These are phyloP conservation scores for Ceratorhiza oryzae-sativae DNA, from an alignment of 1,284 basidiomycete genomes.

Conservation along the genomic window DNA sequence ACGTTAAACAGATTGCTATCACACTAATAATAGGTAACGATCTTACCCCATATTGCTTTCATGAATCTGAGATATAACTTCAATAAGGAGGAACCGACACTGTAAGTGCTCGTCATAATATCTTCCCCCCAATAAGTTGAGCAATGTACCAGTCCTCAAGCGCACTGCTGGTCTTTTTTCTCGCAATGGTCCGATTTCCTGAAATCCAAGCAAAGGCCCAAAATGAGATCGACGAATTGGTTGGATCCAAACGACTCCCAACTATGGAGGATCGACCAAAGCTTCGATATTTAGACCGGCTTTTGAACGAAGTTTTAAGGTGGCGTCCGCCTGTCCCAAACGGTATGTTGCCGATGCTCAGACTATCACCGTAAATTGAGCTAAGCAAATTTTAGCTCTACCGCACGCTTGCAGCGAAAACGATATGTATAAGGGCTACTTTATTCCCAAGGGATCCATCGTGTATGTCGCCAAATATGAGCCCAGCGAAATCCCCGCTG, in stretches of 20 bases:
- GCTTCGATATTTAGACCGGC: constrained; percentile 26
- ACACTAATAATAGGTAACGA: neutral
- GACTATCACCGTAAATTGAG: too few relatives aligned
- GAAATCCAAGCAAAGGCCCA: constrained; percentile 19
- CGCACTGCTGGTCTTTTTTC: constrained; percentile 12
- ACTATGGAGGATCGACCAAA: constrained; percentile 21
- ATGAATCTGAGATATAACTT: neutral
- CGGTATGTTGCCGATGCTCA: neutral
- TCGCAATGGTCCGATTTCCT: constrained; percentile 40
- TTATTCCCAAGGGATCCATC: constrained; percentile 50
- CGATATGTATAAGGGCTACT: constrained; percentile 51
- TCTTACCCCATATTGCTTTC: too few relatives aligned
- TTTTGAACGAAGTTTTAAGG: constrained; percentile 38
- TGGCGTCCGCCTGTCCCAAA: constrained; percentile 27
- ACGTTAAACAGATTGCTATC: neutral
- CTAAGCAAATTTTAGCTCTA: constrained; percentile 46
- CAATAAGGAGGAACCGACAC: constrained; percentile 11
- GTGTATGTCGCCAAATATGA: neutral
- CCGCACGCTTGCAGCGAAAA: constrained; percentile 50
- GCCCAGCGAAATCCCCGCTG: too few relatives aligned
- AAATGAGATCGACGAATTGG: constrained; percentile 29
- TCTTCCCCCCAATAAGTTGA: too few relatives aligned
- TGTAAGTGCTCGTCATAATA: neutral
- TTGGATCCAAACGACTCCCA: constrained; percentile 22
- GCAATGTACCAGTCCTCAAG: neutral